A percentile compares a stretch with the other conserved stretches of the same genome.
Conservation (phyloP, 176 grass and related monocot genomes). For the Triticum urartu region DNA sequence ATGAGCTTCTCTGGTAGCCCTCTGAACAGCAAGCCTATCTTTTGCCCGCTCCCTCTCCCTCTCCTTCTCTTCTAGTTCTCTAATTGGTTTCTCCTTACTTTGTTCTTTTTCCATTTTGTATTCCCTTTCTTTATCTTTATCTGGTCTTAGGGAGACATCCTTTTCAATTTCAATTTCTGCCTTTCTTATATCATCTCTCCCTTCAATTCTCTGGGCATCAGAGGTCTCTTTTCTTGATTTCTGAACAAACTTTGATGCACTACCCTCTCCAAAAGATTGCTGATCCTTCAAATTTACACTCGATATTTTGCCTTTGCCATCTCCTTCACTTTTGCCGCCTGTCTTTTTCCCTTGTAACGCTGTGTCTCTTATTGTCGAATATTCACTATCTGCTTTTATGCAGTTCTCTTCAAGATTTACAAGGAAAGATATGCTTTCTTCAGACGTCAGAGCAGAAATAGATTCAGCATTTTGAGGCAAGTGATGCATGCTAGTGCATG, state of each 20-base stretch:
- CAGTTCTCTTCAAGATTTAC: slow-evolving; percentile 27
- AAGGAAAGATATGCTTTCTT: slow-evolving; percentile 23
- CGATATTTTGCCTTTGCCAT: slow-evolving; percentile 3
- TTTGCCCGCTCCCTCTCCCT: slow-evolving; percentile 85
- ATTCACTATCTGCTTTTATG: slow-evolving; percentile 30
- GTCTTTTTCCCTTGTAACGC: slow-evolving; percentile 20
- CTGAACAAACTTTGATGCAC: slow-evolving; percentile 24
- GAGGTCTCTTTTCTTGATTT: slow-evolving; percentile 36
- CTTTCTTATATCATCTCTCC: slow-evolving; percentile 37
- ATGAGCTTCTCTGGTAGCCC: slow-evolving; percentile 77
- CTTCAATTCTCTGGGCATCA: slow-evolving; percentile 39
- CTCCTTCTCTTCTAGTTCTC: slow-evolving; percentile 63
- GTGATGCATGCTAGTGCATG: slow-evolving; percentile 18
- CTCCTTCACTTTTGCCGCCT: slow-evolving; percentile 21
- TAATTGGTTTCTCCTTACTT: slow-evolving; percentile 45
- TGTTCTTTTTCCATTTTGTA: slow-evolving; percentile 50
- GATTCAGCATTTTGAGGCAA: slow-evolving; percentile 28
- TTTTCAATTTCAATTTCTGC: slow-evolving; percentile 31
- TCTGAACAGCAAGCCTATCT: slow-evolving; percentile 82
- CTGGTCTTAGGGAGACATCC: slow-evolving; percentile 12
- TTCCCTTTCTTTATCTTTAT: slow-evolving; percentile 56
- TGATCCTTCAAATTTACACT: slow-evolving; percentile 18
- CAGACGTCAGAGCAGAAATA: slow-evolving; percentile 10
- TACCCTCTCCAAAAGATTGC: slow-evolving; percentile 29
- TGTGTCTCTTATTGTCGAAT: not conserved